Base-by-base conservation (phyloP, 306 rosid species). In the Gynostemma pentaphyllum region DNA sequence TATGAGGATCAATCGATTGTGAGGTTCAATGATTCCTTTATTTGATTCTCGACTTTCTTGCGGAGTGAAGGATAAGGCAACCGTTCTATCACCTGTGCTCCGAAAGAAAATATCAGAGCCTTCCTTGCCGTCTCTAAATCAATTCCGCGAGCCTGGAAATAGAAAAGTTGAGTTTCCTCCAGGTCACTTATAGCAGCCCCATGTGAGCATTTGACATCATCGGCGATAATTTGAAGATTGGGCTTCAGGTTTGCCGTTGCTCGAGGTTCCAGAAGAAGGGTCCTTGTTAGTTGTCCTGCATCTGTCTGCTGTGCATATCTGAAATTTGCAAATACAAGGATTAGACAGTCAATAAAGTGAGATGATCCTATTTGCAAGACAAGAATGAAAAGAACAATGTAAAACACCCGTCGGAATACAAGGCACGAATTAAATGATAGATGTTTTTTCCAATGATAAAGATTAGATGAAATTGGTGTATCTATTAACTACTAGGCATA, bases 171-270 rank as follows among this genome's bases (percentile, higher is more conserved):
- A 67, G 75, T 79, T 66, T 84, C 88, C 80, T 92, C 99, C 4
- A 88, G 79, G 74, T 92, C 99, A 51, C 99, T 88, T 67, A 92
- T 88, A 28, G 99, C 99, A 69, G 95, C 96, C 67, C 96, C 99
- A 68, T 92, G 99, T 7, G 99, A 92, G 66, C 99, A 92, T 75
- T 86, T 88, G 45, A 92, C 99, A 7, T 92, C 90, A 42, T 92
- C 84, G 0, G 99, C 96, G 39, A 92, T 80, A 47, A 92, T 92
- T 67, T 88, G 99, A 69, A 92, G 99, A 81, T 92, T 92, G 1
- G 96, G 99, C 61, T 92, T 88, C 32, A 88, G 85, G 62, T 92
- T 88, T 50, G 88, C 90, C 6, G 90, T 84, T 2, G 96, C 99
- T 28, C 94, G 94, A 49, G 99, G 96, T 69, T 85, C 95, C 16